phyloP scores from a whole-genome alignment of 805 yeast species.

The Kuraishia borneana region DNA sequence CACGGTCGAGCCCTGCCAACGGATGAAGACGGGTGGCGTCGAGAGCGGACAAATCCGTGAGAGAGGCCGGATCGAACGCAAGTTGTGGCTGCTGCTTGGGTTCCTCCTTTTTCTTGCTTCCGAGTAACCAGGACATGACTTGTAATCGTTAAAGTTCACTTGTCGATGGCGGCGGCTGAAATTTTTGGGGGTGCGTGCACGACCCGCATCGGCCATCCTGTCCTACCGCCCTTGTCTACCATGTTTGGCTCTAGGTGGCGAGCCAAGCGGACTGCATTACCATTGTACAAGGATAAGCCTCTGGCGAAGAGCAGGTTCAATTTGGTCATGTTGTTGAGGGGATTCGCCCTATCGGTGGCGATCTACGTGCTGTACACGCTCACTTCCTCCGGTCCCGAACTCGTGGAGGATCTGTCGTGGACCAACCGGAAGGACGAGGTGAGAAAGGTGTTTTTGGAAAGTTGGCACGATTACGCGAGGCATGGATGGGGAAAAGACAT shows the following conservation, averaged over 20 bases:
- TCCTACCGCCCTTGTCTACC: no score
- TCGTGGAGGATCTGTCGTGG: constrained; percentile 25
- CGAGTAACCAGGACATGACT: constrained; percentile 40
- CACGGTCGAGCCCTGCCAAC: constrained; percentile 82
- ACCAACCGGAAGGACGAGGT: constrained; percentile 41
- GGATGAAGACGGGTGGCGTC: constrained; percentile 79
- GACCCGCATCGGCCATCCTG: no score
- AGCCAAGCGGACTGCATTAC: constrained; percentile 20
- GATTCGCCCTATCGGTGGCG: constrained; percentile 25
- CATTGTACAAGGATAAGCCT: constrained; percentile 46
- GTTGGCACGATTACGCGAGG: constrained; percentile 67
- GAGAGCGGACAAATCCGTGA: constrained; percentile 51
- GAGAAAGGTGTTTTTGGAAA: constrained; percentile 52
- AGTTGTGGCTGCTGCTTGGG: constrained; percentile 20
- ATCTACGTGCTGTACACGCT: constrained; percentile 28
- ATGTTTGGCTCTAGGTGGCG: no score
- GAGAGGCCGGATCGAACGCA: constrained; percentile 59
- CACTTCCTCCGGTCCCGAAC: constrained; percentile 6
- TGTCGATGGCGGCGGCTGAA: no score
- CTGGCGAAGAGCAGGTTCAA: constrained; percentile 9
- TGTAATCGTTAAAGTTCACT: not conserved
- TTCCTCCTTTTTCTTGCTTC: constrained; percentile 14
- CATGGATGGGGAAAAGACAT: constrained; percentile 83
- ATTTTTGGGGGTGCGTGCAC: no score
- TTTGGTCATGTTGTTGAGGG: constrained; percentile 29